Conservation (phyloP, 352 stramenopile species). For the Pythium volutum region DNA sequence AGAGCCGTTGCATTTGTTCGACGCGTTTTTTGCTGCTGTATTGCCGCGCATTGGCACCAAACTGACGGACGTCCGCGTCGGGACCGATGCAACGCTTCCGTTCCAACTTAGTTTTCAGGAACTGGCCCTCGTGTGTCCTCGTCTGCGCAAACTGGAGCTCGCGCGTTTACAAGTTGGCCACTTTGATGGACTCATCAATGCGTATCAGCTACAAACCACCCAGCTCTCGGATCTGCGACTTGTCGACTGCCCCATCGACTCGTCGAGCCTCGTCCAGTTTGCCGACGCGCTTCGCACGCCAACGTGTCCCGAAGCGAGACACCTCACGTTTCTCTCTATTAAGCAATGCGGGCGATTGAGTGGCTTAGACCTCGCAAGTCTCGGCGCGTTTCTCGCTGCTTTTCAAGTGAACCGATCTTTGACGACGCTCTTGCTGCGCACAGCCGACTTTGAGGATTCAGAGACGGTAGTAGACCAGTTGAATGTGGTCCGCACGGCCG, state of each 20-base stretch:
- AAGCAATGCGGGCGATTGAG: background rate
- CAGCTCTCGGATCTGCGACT: background rate
- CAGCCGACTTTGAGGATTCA: background rate
- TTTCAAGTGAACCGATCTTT: background rate
- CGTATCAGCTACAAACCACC: background rate
- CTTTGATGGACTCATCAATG: background rate
- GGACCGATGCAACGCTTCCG: background rate
- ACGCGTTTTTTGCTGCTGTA: background rate
- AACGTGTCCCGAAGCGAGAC: background rate
- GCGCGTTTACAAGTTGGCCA: background rate
- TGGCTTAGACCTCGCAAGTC: background rate
- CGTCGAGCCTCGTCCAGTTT: background rate
- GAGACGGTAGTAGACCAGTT: background rate
- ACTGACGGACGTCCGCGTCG: background rate
- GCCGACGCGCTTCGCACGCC: background rate
- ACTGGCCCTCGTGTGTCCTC: background rate
- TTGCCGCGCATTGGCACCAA: background rate
- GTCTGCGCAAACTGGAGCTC: background rate
- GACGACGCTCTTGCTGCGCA: background rate
- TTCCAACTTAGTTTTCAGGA: background rate
- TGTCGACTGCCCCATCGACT: background rate
- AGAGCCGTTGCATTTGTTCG: background rate
- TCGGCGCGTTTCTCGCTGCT: background rate
- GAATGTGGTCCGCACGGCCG: background rate
- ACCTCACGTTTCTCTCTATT: background rate